These are phyloP conservation scores for Acer saccharum DNA, from an alignment of 345 rosid genomes.

Conservation along the genomic window DNA sequence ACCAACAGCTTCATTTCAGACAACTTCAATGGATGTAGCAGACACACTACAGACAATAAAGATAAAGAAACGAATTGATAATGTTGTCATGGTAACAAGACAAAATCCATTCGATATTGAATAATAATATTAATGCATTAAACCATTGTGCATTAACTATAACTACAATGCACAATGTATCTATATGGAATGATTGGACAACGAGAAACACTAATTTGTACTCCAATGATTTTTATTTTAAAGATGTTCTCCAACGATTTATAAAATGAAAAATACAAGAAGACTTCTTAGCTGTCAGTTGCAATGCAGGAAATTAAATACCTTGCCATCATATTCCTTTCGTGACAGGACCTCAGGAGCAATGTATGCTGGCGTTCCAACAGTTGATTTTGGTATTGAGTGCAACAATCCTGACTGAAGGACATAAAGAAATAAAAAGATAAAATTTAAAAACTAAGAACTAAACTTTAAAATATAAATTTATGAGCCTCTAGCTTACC, in stretches of 20 bases:
- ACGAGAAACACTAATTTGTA: neutral
- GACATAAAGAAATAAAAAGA: constrained; percentile 9
- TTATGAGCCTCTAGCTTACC: neutral
- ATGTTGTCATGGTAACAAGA: neutral
- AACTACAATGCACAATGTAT: neutral
- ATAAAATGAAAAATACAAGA: neutral
- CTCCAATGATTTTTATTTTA: neutral
- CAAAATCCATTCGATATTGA: neutral
- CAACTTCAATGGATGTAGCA: neutral
- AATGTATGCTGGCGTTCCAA: constrained; percentile 78
- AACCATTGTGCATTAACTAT: neutral
- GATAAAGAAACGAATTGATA: neutral
- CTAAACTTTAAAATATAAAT: neutral
- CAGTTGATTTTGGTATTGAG: constrained; percentile 73
- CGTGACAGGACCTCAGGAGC: constrained; percentile 72
- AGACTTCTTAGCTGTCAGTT: neutral
- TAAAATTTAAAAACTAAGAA: neutral
- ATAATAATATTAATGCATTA: neutral
- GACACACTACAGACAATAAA: neutral
- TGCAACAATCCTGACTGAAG: constrained; percentile 67
- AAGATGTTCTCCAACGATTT: too few species aligned
- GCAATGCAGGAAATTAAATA: constrained; percentile 17
- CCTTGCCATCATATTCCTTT: constrained; percentile 80
- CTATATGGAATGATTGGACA: neutral
- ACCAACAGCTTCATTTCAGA: neutral